Evolutionary conservation across 202 grass and related monocot species (phyloP).

Genomic region (Musa balbisiana): DNA sequence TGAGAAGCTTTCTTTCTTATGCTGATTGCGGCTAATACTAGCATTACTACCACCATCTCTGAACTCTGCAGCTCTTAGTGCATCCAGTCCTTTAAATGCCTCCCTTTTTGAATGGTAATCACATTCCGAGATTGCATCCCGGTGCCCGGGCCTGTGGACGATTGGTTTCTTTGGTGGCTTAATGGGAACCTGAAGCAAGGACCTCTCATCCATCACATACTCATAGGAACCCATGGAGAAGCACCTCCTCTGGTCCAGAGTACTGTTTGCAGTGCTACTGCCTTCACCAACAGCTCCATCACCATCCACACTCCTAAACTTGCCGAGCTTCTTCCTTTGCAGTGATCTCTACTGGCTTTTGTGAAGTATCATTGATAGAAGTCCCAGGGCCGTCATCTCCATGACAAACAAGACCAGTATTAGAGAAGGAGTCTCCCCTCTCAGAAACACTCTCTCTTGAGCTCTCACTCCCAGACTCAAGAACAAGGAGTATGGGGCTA

Average conservation of each 20-base stretch:
- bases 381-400: conserved; percentile 1
- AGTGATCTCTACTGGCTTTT: background rate
- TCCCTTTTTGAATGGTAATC: conserved; percentile 44
- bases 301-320: conserved; percentile 61
- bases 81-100: conserved; percentile 38
- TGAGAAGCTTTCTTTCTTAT: conserved; percentile 85
- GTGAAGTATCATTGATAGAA: background rate
- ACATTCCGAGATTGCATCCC: conserved; percentile 71
- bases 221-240: conserved; percentile 96
- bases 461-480: conserved; percentile 59
- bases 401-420: background rate
- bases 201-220: conserved; percentile 78
- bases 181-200: conserved; percentile 55
- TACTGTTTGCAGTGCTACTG: conserved; percentile 18
- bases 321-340: conserved; percentile 29
- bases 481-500: conserved; percentile 53
- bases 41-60: conserved; percentile 11
- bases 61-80: conserved; percentile 11
- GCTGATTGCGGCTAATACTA: background rate
- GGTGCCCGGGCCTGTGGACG: conserved; percentile 24
- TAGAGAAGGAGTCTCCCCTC: conserved; percentile 9
- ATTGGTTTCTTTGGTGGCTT: conserved; percentile 61
- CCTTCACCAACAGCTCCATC: conserved; percentile 41
- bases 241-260: conserved; percentile 60
- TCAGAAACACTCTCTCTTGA: conserved; percentile 44